Conservation (phyloP, 2,329 filamentous ascomycete genomes). For the Aspergillus felis region DNA sequence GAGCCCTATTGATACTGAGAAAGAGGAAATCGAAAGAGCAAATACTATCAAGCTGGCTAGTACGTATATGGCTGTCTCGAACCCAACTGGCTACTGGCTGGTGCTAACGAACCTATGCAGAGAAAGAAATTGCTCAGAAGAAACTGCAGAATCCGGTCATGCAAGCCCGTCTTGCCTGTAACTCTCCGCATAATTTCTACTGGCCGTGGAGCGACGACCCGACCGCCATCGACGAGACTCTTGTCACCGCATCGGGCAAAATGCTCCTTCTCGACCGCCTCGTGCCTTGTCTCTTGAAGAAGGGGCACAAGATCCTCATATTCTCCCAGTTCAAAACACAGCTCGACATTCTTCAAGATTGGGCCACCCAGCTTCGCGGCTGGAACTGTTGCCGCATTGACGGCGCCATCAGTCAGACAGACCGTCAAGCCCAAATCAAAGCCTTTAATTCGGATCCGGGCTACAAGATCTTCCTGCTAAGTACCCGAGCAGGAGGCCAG, state of each 20-base stretch:
- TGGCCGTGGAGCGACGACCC: constrained; percentile 72
- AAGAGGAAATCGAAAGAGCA: constrained; percentile 62
- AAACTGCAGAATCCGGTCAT: constrained; percentile 91
- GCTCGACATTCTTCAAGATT: constrained; percentile 84
- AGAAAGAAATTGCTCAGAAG: constrained; percentile 82
- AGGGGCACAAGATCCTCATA: constrained; percentile 85
- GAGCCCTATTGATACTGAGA: constrained; percentile 43
- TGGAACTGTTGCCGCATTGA: constrained; percentile 91
- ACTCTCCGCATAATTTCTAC: constrained; percentile 94
- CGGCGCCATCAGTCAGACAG: constrained; percentile 73
- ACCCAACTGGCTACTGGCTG: neutral
- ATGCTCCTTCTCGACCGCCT: constrained; percentile 91
- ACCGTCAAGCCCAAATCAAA: constrained; percentile 66
- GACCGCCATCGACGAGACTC: constrained; percentile 66
- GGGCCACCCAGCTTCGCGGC: constrained; percentile 69
- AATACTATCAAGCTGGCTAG: constrained; percentile 73
- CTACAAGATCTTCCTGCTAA: constrained; percentile 77
- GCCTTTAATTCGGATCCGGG: constrained; percentile 65
- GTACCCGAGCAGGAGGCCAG: constrained; percentile 86
- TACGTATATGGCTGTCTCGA: constrained; percentile 38
- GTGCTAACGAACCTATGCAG: constrained; percentile 38
- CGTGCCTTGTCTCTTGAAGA: constrained; percentile 67
- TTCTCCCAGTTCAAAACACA: constrained; percentile 97
- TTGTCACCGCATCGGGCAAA: constrained; percentile 87
- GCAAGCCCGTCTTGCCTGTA: constrained; percentile 87